A percentile compares a stretch with the other conserved stretches of the same genome.
Evolutionary conservation across 345 rosid genomes (phyloP).

Genomic region (Streptanthus diversifolius): DNA sequence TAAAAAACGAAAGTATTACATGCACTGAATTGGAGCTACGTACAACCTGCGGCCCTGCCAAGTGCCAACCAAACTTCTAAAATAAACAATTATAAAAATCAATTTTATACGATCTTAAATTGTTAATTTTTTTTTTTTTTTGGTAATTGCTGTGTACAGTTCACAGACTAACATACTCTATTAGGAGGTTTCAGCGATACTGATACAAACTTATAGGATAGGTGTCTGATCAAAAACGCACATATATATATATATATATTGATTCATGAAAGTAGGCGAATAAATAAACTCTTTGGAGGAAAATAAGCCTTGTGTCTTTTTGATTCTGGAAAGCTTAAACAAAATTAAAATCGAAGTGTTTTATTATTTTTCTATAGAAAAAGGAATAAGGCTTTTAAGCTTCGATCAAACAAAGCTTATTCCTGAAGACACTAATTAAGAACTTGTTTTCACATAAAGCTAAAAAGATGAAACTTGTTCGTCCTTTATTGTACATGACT

Average conservation of each 20-base stretch:
- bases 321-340: constrained; percentile 23
- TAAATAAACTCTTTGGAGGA: constrained; percentile 23
- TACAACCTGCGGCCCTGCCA: background rate
- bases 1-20: background rate
- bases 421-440: constrained; percentile 30
- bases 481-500: constrained; percentile 39
- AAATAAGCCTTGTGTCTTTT: constrained; percentile 28
- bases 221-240: background rate
- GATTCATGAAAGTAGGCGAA: constrained; percentile 21
- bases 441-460: constrained; percentile 22
- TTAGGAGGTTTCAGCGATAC: background rate
- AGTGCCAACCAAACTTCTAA: background rate
- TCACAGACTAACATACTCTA: background rate
- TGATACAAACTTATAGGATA: background rate
- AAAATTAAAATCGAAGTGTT: constrained; percentile 15
- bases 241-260: constrained; percentile 15
- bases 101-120: background rate
- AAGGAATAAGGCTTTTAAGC: constrained; percentile 37
- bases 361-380: constrained; percentile 4
- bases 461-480: constrained; percentile 32
- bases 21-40: background rate
- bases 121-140: background rate
- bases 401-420: constrained; percentile 34
- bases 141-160: background rate
- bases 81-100: background rate